Base-by-base conservation (phyloP, 805 yeast species). In the Suhomyces pyralidae region DNA sequence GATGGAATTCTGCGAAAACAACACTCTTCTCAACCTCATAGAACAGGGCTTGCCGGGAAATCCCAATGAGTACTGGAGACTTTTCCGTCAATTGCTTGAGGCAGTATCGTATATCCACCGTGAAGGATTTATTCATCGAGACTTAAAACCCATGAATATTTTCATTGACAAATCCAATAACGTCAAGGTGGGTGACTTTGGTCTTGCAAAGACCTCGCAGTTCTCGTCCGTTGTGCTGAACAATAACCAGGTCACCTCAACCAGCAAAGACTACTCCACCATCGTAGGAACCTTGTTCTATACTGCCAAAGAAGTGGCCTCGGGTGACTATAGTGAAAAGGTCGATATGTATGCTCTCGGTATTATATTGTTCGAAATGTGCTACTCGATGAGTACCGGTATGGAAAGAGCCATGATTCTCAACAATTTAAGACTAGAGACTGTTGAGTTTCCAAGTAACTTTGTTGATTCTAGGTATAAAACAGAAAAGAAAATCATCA, bases 1-100 rank as follows among this genome's bases (percentile, higher is more conserved):
- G 65, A 94, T 94, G 99, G 99, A 94, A 67, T 94, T 94, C 62
- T 94, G 99, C 70, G 99, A 94, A 63, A 94, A 93, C 64, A 90
- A 89, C 53, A 93, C 99, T 0, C 70, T 94, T 26, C 80, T 81
- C 49, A 97, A 94, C 69, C 73, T 94, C 55, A 93, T 94, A 46
- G 81, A 78, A 50, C 81, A 82, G 40, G 91, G 90, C 0, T 74
- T 94, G 10, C 88, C 85, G 4, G 73, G 73, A 8, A 82, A 88
- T 47, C 74, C 89, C 0, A 87, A 82, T 53, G 96, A 89, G 60
- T 93, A 92, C 64, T 94, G 97, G 97, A 77, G 97, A 54, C 74
- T 93, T 4, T 80, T 94, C 57, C 77, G 97, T 44, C 97, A 93
- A 65, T 81, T 92, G 3, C 70, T 92, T 22, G 97, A 93, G 61